Conservation (phyloP, 306 rosid genomes). For the Hippophae rhamnoides region DNA sequence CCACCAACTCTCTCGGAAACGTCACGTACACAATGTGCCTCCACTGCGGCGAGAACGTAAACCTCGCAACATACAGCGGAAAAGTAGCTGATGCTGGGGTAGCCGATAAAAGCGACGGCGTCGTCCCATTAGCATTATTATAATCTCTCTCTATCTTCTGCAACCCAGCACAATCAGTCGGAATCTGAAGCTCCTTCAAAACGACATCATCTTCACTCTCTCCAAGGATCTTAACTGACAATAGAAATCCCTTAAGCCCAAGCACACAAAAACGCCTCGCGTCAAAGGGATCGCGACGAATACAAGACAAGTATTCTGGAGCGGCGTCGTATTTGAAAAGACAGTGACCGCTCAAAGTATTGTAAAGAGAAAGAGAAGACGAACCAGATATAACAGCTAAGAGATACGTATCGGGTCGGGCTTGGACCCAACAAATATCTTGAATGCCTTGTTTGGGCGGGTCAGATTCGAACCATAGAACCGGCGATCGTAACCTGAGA, state of each 20-base stretch:
- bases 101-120: conserved; percentile 7
- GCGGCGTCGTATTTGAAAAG: conserved; percentile 83
- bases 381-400: conserved; percentile 68
- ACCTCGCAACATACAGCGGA: conserved; percentile 48
- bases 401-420: conserved; percentile 48
- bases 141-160: conserved; percentile 60
- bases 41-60: conserved; percentile 76
- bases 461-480: conserved; percentile 71
- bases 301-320: conserved; percentile 57
- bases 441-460: conserved; percentile 44
- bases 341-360: conserved; percentile 54
- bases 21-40: conserved; percentile 59
- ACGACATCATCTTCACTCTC: conserved; percentile 50
- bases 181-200: conserved; percentile 60
- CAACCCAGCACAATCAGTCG: conserved; percentile 45
- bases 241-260: conserved; percentile 68
- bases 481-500: conserved; percentile 44
- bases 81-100: conserved; percentile 53
- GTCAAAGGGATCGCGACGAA: conserved; percentile 89
- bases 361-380: conserved; percentile 59
- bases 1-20: conserved; percentile 84
- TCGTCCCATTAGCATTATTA: conserved; percentile 9
- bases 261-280: conserved; percentile 71
- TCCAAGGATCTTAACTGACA: conserved; percentile 54
- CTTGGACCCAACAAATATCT: conserved; percentile 89